phyloP scores from a whole-genome alignment of 495 filamentous ascomycete species.

The Aspergillus heteromorphus region DNA sequence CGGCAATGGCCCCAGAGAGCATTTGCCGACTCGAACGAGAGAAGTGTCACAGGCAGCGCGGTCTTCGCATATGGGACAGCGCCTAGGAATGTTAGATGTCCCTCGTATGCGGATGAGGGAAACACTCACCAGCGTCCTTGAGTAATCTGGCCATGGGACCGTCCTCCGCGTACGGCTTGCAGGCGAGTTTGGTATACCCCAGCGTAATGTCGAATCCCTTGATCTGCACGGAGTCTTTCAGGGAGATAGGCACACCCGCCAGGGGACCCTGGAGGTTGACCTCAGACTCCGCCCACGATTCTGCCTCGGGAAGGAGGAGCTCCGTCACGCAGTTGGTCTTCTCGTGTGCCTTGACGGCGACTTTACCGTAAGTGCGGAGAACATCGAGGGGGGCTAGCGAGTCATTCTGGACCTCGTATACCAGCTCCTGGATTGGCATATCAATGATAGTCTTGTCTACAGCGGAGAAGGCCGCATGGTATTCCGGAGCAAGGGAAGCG shows the following conservation, averaged over 20 bases:
- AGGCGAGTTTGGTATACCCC: conserved; percentile 69
- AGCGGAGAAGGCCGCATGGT: conserved; percentile 57
- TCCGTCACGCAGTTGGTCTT: conserved; percentile 93
- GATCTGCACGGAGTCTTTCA: conserved; percentile 86
- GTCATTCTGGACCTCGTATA: conserved; percentile 67
- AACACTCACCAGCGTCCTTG: conserved; percentile 69
- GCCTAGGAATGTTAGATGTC: conserved; percentile 35
- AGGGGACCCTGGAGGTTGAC: conserved; percentile 78
- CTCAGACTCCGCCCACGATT: conserved; percentile 64
- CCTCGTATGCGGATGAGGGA: not conserved
- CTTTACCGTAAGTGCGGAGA: conserved; percentile 84
- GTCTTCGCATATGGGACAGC: conserved; percentile 96
- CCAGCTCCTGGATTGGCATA: conserved; percentile 71
- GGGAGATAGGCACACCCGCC: conserved; percentile 80
- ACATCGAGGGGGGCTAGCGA: conserved; percentile 64
- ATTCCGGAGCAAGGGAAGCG: conserved; percentile 55
- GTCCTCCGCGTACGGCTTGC: conserved; percentile 60
- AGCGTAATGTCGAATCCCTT: conserved; percentile 83
- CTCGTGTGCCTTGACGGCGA: conserved; percentile 76
- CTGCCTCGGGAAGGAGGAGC: conserved; percentile 74
- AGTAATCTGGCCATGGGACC: conserved; percentile 70
- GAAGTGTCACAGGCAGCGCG: conserved; percentile 82
- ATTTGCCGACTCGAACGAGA: conserved; percentile 90
- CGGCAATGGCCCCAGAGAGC: conserved; percentile 79
- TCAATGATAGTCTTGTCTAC: conserved; percentile 61